Conservation (phyloP, 2,329 filamentous ascomycete genomes). For the Calonectria ilicicola region DNA sequence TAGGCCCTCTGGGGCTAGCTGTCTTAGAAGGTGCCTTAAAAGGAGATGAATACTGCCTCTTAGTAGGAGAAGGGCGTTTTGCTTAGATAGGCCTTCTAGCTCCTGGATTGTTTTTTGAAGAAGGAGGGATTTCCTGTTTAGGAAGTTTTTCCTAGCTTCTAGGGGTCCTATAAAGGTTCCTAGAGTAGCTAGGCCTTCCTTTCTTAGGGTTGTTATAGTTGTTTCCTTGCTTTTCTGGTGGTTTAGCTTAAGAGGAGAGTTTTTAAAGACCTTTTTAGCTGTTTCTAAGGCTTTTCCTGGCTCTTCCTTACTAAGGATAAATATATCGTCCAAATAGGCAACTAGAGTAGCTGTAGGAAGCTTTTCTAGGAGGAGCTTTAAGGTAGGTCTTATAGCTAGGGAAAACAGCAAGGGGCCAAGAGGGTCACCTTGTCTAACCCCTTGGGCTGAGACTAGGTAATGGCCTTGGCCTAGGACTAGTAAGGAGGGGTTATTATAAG, state of each 20-base stretch:
- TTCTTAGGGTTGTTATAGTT: background rate
- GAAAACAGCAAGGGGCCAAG: background rate
- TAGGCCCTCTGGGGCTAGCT: background rate
- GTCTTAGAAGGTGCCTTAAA: background rate
- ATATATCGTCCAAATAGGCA: background rate
- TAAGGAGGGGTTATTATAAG: background rate
- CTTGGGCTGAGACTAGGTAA: background rate
- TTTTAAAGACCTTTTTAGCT: background rate
- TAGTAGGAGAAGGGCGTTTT: background rate
- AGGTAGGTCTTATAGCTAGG: conserved; percentile 4
- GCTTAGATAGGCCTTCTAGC: background rate
- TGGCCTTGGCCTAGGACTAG: background rate
- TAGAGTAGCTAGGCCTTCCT: background rate
- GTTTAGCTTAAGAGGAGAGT: background rate
- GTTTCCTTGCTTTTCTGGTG: background rate
- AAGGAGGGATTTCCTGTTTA: background rate
- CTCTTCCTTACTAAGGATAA: background rate
- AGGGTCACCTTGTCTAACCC: background rate
- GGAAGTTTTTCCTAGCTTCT: background rate
- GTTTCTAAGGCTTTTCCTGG: background rate
- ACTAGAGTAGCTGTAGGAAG: background rate
- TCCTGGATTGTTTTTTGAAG: background rate
- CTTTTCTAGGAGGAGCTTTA: background rate
- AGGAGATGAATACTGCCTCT: background rate
- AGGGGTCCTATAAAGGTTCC: background rate